phyloP scores from a whole-genome alignment of 179 eudicot genomes.

The Silene noctiflora region DNA sequence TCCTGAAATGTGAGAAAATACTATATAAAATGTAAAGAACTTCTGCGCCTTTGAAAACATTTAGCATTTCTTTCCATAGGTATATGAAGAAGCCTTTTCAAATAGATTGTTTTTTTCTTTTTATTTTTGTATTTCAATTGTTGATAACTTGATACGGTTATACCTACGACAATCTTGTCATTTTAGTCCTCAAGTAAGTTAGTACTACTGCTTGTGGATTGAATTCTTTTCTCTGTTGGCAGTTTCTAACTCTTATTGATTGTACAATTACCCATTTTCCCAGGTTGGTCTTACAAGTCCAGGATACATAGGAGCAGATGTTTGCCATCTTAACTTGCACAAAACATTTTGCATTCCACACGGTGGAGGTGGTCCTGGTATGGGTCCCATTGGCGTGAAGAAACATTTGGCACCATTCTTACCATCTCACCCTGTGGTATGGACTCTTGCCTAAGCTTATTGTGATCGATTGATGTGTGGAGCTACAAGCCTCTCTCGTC shows the following conservation, averaged over 20 bases:
- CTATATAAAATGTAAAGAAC: no score
- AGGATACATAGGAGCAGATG: conserved; percentile 96
- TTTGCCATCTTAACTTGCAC: conserved; percentile 97
- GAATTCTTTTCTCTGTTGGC: background rate
- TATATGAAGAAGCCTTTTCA: no score
- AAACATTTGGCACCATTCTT: conserved; percentile 92
- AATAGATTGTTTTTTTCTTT: no score
- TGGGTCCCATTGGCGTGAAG: conserved; percentile 99
- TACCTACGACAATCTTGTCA: no score
- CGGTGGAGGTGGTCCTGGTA: conserved; percentile 99
- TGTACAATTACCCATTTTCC: background rate
- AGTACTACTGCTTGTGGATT: background rate
- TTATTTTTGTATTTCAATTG: no score
- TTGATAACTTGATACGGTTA: no score
- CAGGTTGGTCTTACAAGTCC: conserved; percentile 99
- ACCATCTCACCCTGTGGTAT: conserved; percentile 99
- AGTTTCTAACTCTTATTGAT: background rate
- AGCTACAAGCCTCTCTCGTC: background rate
- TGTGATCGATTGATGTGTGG: background rate
- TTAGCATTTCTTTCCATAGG: no score
- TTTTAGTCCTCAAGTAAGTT: no score
- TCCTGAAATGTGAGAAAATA: no score
- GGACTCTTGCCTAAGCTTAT: conserved; percentile 21
- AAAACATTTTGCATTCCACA: conserved; percentile 98
- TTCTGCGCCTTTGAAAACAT: no score